phyloP scores from a whole-genome alignment of 2,329 filamentous ascomycete species.

The Plenodomus tracheiphilus region DNA sequence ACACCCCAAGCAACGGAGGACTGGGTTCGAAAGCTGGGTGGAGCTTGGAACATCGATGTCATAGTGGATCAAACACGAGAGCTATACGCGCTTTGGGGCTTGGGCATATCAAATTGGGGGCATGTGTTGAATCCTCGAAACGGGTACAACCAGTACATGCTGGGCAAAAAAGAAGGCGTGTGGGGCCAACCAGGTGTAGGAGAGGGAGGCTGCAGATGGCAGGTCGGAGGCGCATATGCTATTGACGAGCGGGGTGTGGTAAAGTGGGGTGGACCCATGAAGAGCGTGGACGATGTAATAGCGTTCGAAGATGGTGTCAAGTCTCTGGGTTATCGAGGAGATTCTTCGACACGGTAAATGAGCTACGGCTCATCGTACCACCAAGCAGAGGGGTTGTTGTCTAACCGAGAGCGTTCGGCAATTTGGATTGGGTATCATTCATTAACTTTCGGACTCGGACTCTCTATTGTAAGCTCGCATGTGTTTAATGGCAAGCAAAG shows the following conservation, averaged over 20 bases:
- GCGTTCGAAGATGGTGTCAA: constrained; percentile 36
- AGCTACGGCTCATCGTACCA: neutral
- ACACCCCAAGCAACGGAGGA: constrained; percentile 59
- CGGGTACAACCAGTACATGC: constrained; percentile 40
- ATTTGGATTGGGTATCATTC: neutral
- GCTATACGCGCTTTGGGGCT: constrained; percentile 63
- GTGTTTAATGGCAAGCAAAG: neutral
- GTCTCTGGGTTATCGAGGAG: constrained; percentile 26
- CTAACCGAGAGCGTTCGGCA: neutral
- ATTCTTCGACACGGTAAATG: neutral
- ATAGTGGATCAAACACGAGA: constrained; percentile 61
- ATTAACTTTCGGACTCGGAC: neutral
- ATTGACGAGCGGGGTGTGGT: constrained; percentile 38
- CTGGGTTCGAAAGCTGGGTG: constrained; percentile 62
- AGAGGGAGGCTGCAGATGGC: constrained; percentile 42
- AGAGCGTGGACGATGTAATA: constrained; percentile 39
- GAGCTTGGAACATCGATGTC: constrained; percentile 60
- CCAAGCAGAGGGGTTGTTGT: neutral
- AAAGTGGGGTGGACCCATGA: constrained; percentile 41
- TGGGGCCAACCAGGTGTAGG: constrained; percentile 39
- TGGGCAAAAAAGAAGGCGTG: constrained; percentile 40
- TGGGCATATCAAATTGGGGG: constrained; percentile 51
- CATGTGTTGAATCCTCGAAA: constrained; percentile 41
- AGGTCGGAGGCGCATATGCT: constrained; percentile 40
- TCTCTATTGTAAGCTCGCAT: neutral